These are phyloP conservation scores for Candolleomyces eurysporus DNA, from an alignment of 768 basidiomycete species.

Conservation along the genomic window DNA sequence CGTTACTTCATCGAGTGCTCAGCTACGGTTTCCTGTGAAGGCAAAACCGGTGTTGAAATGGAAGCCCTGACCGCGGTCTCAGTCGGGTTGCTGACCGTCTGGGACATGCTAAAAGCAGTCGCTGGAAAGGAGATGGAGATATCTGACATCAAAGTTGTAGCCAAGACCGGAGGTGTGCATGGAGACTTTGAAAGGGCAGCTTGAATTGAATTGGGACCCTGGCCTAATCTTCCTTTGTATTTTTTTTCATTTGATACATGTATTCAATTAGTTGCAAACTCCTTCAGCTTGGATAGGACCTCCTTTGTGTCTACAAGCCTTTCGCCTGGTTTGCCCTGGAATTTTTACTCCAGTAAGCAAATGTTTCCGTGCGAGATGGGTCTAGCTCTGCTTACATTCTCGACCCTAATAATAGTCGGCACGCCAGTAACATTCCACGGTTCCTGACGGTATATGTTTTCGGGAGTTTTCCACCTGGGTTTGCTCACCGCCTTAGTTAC, in stretches of 20 bases:
- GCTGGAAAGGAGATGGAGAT: conserved; percentile 89
- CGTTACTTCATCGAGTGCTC: conserved; percentile 57
- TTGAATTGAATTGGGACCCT: background rate
- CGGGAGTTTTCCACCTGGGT: conserved; percentile 62
- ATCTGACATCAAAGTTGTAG: conserved; percentile 57
- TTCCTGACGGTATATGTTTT: conserved; percentile 56
- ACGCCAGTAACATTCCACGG: conserved; percentile 61
- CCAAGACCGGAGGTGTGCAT: conserved; percentile 73
- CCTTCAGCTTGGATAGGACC: conserved; percentile 29
- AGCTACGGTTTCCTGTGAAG: conserved; percentile 72
- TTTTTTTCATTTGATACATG: background rate
- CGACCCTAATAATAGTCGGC: conserved; percentile 65
- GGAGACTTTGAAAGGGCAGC: conserved; percentile 53
- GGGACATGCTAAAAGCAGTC: conserved; percentile 93
- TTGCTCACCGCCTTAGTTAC: background rate
- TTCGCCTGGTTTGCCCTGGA: conserved; percentile 36
- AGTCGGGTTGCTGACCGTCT: conserved; percentile 75
- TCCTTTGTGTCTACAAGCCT: conserved; percentile 41
- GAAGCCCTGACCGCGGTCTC: conserved; percentile 88
- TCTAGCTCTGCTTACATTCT: conserved; percentile 44
- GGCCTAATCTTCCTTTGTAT: background rate
- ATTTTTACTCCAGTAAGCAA: conserved; percentile 4
- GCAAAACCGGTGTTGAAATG: conserved; percentile 90
- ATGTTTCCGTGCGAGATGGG: conserved; percentile 1
- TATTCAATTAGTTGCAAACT: conserved; percentile 24